A percentile compares a stretch with the other conserved stretches of the same genome.
Conservation (phyloP, 176 grass and related monocot species). For the Aegilops speltoides region DNA sequence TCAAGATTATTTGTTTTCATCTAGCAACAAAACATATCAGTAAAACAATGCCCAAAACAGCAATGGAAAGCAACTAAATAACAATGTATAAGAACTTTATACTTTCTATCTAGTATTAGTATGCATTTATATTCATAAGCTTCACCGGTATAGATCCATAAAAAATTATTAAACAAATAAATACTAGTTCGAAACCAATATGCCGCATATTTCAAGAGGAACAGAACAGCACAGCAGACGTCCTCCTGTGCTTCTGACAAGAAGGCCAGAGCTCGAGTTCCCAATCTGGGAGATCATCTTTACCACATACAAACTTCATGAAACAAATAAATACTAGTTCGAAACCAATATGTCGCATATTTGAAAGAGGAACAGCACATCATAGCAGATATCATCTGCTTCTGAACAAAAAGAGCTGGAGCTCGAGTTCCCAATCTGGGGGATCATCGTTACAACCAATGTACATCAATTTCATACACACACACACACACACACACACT, state of each 20-base stretch:
- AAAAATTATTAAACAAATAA: not conserved
- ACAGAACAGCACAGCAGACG: not conserved
- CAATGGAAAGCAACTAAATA: not conserved
- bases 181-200: not conserved
- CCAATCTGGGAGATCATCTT: not conserved
- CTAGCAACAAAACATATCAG: not conserved
- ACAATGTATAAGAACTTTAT: not conserved
- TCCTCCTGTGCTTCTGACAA: not conserved
- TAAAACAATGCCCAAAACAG: conserved; percentile 22
- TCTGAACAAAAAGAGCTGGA: conserved; percentile 1
- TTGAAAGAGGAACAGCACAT: not conserved
- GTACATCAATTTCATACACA: not conserved
- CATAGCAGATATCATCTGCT: conserved; percentile 7
- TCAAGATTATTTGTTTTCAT: conserved; percentile 19
- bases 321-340: not conserved
- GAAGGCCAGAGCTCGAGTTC: not conserved
- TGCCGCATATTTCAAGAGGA: not conserved
- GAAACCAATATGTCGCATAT: not conserved
- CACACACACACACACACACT: not conserved
- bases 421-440: not conserved
- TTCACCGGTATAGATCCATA: not conserved
- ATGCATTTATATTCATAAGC: conserved; percentile 1
- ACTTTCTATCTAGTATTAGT: conserved; percentile 3
- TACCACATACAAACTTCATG: not conserved
- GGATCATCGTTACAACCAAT: not conserved